These are phyloP conservation scores for Lippia alba DNA, from an alignment of 305 asterid species.

Conservation along the genomic window DNA sequence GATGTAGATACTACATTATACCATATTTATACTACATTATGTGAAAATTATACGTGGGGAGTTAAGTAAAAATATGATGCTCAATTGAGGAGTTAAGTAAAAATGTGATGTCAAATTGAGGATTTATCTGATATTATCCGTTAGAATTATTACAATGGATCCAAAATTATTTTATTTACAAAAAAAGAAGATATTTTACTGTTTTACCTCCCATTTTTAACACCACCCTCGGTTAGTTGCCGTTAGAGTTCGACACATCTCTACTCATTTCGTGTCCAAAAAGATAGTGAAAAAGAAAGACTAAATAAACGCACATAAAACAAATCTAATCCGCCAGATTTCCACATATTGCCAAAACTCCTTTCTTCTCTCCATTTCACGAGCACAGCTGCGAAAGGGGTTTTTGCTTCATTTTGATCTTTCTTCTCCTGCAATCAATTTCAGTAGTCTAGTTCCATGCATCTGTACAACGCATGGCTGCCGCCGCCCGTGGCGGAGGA, in stretches of 20 bases:
- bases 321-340: neutral
- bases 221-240: slow-evolving; percentile 33
- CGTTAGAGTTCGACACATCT: slow-evolving; percentile 39
- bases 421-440: slow-evolving; percentile 21
- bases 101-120: too few relatives aligned
- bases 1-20: too few relatives aligned
- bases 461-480: slow-evolving; percentile 93
- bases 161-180: too few relatives aligned
- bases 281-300: slow-evolving; percentile 48
- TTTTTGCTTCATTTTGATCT: neutral
- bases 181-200: neutral
- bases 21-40: too few relatives aligned
- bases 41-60: too few relatives aligned
- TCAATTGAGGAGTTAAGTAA: too few relatives aligned
- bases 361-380: neutral
- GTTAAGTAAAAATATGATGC: too few relatives aligned
- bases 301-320: neutral
- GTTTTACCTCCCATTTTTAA: slow-evolving; percentile 7
- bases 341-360: slow-evolving; percentile 1
- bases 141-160: too few relatives aligned
- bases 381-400: neutral
- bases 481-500: slow-evolving; percentile 99
- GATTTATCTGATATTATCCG: too few relatives aligned
- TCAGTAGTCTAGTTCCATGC: slow-evolving; percentile 59
- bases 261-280: slow-evolving; percentile 57